Evolutionary conservation across 1,139 yeast species (phyloP), one percentile per base, ranked within the genome.

Genomic region (Zygosaccharomyces pseudobailii): DNA sequence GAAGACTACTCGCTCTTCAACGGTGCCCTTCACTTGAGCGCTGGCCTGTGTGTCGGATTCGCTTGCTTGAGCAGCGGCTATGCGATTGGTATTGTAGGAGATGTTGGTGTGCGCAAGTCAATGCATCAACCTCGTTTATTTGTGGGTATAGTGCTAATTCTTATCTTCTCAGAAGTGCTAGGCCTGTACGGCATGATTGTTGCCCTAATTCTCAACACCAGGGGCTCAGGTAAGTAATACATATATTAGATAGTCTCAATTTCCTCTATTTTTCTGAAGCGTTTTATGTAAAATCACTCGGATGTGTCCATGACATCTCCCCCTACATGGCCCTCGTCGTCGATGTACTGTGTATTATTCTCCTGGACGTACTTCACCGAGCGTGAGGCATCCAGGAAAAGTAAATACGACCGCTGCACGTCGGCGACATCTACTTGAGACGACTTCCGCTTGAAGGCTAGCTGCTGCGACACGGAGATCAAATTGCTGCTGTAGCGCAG

Each of bases 31-130:
- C 98, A 92, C 72, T 76, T 92, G 66, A 94, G 95, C 45, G 90
- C 97, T 68, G 98, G 98, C 5, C 73, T 92, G 49, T 82, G 95
- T 33, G 98, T 94, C 42, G 98, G 98, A 24, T 86, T 92, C 63
- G 88, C 97, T 4, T 95, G 97, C 68, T 77, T 92, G 64, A 95
- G 97, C 51, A 90, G 96, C 55, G 99, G 99, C 48, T 92, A 87
- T 67, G 96, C 98, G 59, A 92, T 92, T 73, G 99, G 99, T 57
- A 89, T 92, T 55, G 99, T 92, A 45, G 99, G 99, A 57, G 98
- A 92, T 68, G 97, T 90, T 59, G 98, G 98, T 66, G 97, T 92
- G 46, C 84, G 98, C 69, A 95, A 90, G 64, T 83, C 84, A 59
- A 92, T 90, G 80, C 96, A 88, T 69, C 97, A 92, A 73, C 97